A percentile compares a stretch with the other conserved stretches of the same genome.
Conservation (phyloP, 768 basidiomycete species). For the Epithele typhae region DNA sequence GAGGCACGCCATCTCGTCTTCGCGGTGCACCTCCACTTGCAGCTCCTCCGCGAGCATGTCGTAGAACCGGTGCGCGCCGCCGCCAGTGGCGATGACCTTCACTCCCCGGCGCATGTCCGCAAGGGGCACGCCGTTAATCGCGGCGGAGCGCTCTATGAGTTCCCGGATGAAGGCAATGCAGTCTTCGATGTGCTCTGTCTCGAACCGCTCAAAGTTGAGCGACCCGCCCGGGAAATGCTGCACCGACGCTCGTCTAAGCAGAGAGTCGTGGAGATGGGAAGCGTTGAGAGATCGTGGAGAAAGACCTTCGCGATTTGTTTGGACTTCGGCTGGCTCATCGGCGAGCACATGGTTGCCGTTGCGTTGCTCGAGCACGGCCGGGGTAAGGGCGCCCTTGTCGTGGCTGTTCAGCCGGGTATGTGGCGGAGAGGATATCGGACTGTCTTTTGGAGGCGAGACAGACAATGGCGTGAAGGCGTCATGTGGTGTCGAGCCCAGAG, state of each 20-base stretch:
- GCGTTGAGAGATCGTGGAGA: constrained; percentile 30
- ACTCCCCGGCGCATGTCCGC: constrained; percentile 90
- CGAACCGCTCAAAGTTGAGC: constrained; percentile 95
- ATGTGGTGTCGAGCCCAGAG: constrained; percentile 50
- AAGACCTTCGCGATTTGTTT: constrained; percentile 26
- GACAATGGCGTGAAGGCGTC: constrained; percentile 33
- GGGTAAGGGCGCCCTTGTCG: constrained; percentile 76
- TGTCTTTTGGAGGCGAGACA: constrained; percentile 27
- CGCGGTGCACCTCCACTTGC: constrained; percentile 79
- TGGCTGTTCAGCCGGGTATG: constrained; percentile 32
- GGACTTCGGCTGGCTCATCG: no score
- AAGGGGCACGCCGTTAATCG: constrained; percentile 80
- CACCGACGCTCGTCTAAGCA: constrained; percentile 66
- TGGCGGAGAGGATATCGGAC: constrained; percentile 24
- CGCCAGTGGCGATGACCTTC: constrained; percentile 97
- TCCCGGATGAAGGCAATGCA: constrained; percentile 85
- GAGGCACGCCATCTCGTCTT: constrained; percentile 99
- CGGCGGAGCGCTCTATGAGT: constrained; percentile 82
- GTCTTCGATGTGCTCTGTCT: constrained; percentile 82
- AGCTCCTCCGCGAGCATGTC: constrained; percentile 71
- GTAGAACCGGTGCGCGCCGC: constrained; percentile 94
- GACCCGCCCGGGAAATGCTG: constrained; percentile 92
- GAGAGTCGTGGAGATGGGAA: constrained; percentile 52
- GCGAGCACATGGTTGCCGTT: no score
- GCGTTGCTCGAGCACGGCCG: constrained; percentile 49